Evolutionary conservation across 2,329 filamentous ascomycete species (phyloP).

Genomic region (Venturia oleaginea): DNA sequence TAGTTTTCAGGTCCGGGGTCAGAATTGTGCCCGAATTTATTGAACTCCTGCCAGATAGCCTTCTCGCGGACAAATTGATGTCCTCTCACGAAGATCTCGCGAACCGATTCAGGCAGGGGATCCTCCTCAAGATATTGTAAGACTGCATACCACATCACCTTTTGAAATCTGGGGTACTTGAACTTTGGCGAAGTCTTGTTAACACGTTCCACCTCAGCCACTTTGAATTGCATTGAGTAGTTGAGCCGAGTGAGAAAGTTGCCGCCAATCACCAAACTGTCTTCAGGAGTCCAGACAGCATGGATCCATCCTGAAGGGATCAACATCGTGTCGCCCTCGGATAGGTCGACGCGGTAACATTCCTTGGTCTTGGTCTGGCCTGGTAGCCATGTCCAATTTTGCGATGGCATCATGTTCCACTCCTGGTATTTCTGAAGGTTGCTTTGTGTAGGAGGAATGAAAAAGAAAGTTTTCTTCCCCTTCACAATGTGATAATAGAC

Average conservation of each 20-base stretch:
- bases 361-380: slow-evolving; percentile 57
- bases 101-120: slow-evolving; percentile 49
- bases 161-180: slow-evolving; percentile 59
- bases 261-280: slow-evolving; percentile 61
- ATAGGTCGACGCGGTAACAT: slow-evolving; percentile 57
- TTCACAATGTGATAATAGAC: slow-evolving; percentile 63
- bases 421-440: slow-evolving; percentile 63
- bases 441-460: slow-evolving; percentile 59
- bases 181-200: slow-evolving; percentile 59
- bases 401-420: slow-evolving; percentile 58
- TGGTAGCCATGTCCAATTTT: slow-evolving; percentile 57
- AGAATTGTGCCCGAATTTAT: slow-evolving; percentile 43
- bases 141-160: slow-evolving; percentile 60
- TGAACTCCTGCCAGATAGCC: slow-evolving; percentile 51
- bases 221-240: slow-evolving; percentile 57
- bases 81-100: slow-evolving; percentile 46
- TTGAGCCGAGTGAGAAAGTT: slow-evolving; percentile 60
- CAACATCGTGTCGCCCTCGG: slow-evolving; percentile 59
- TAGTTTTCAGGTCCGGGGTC: slow-evolving; percentile 44
- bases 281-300: slow-evolving; percentile 60
- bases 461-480: slow-evolving; percentile 62
- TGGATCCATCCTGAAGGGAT: slow-evolving; percentile 66
- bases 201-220: slow-evolving; percentile 57
- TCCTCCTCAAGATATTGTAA: slow-evolving; percentile 56
- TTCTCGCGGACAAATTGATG: slow-evolving; percentile 46